Base-by-base conservation (phyloP, 2,329 filamentous ascomycete genomes). In the Ophiocordyceps camponoti-leonardi region DNA sequence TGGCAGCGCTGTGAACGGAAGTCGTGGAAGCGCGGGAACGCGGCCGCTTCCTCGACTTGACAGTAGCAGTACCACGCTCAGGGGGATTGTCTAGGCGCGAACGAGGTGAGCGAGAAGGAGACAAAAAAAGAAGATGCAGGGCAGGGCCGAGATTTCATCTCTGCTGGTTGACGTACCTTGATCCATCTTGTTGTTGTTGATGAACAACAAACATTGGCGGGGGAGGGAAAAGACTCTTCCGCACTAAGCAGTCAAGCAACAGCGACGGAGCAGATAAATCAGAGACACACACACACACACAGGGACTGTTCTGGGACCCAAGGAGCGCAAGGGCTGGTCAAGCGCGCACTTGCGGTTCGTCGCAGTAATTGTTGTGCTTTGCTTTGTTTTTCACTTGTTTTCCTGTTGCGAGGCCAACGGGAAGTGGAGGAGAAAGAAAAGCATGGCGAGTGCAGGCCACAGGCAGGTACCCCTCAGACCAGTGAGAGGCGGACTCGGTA, bases 1-100 rank as follows among this genome's bases (percentile, higher is more conserved):
- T n/a, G 33, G 14, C 33, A n/a, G 33, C 7, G 14, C 16, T n/a
- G 33, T 18, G 26, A 45, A 74, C 67, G 13, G 73, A 77, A 20
- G 72, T 67, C 26, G 73, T 77, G 30, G 73, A 77, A 45, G 67
- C 73, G 53, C 70, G 66, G 44, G 73, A 77, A 47, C 68, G 65
- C 33, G 72, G 65, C 50, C 72, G 68, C 57, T 69, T 72, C 54
- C 67, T 65, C 42, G 67, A 60, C 53, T 69, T 67, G 49, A 56
- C 42, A 31, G 42, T n/a, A n/a, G n/a, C 44, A 35, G 43, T 14
- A 43, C 46, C 46, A 52, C 58, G 60, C 44, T 56, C 51, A 50
- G 56, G 50, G 50, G 54, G 48, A 46, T 53, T 59, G 47, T 63
- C 54, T 54, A 28, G 26, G 54, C 31, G 30, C n/a, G 49, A 14